Base-by-base conservation (phyloP, 768 basidiomycete species). In the Auricularia auricula-judae region DNA sequence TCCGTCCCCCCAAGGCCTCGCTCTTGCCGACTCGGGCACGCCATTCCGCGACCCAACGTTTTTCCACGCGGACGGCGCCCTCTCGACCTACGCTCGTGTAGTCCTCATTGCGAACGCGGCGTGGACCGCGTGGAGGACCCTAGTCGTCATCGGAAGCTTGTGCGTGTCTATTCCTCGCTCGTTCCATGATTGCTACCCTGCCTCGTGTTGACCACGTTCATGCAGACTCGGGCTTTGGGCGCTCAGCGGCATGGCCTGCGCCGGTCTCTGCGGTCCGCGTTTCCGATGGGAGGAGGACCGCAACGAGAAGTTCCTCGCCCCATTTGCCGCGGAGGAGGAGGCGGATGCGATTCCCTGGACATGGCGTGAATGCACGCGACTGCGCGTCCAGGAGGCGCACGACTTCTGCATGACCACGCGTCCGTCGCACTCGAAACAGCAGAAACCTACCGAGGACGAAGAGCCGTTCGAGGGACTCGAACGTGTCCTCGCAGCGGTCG, bases 251-350 rank as follows among this genome's bases (percentile, higher is more conserved):
- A 82, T 89, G 65, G 83, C 84, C 65, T 88, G 87, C 59, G 91
- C 84, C 61, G 90, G 91, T n/a, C 72, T 93, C 16, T 91, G 89
- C 73, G 91, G 91, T 54, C 91, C 91, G 10, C 84, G 89, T 14
- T 84, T 86, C 69, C 81, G 87, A 67, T 91, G 89, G 91, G 91
- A 93, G 71, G 91, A 93, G 76, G 83, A 59, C 56, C 56, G 56
- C 14, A 29, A 59, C 34, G 56, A 59, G 34, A 59, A 59, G 56
- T 59, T 23, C 36, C 36, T 62, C 42, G 63, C 18, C 23, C 42
- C 23, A 23, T 44, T 16, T 65, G 84, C 85, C 62, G 76, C 81
- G 39, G 75, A 76, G 2, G 79, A 76, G 12, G 82, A 83, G 34
- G 69, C 72, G 16, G 79, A 79, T 33, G 78, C 81, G 14, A 79